Evolutionary conservation across 75 land plant species (phyloP), one percentile per base, ranked within the genome.

Genomic region (Cunninghamia lanceolata): DNA sequence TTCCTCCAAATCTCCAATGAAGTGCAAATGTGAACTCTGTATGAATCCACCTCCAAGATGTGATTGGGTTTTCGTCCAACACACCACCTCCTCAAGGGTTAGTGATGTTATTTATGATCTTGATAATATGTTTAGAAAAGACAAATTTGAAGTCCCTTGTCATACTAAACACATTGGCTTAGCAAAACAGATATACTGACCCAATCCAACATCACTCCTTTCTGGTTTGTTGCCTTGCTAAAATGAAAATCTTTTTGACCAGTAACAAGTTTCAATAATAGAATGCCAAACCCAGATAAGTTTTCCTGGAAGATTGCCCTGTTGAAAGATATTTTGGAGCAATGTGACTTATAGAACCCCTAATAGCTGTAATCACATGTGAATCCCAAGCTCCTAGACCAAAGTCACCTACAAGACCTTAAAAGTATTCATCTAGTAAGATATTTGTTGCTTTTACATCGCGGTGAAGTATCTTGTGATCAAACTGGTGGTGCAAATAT

Each of bases 381-480:
- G 97, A 91, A 70, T 93, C 95, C 42, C 88, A 86, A 96, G 94
- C 88, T 96, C 94, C 95, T 66, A 96, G 81, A 40, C 97, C 97
- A 86, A 96, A 96, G 88, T 96, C 94, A 46, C 96, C 97, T 4
- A 94, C 95, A 39, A 94, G 88, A 39, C 94, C 94, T 78, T 94
- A 94, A 85, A 88, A 92, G 59, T 89, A 91, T 40, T 96, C 97
- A 88, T 96, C 96, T 53, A 96, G 96, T 86, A 96, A 87, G 83
- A 97, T 94, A 35, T 97, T 97, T 45, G 96, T 95, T 40, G 99
- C 96, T 86, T 97, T 97, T 40, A 97, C 99, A 89, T 97, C 99
- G 40, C 97, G 88, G 86, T 97, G 99, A 54, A 97, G 94, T 70
- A 97, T 97, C 91, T 97, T 97, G n/a, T 97, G 99, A 86, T 97